Evolutionary conservation across 257 asterid species (phyloP).

Genomic region (Solanum pimpinellifolium): DNA sequence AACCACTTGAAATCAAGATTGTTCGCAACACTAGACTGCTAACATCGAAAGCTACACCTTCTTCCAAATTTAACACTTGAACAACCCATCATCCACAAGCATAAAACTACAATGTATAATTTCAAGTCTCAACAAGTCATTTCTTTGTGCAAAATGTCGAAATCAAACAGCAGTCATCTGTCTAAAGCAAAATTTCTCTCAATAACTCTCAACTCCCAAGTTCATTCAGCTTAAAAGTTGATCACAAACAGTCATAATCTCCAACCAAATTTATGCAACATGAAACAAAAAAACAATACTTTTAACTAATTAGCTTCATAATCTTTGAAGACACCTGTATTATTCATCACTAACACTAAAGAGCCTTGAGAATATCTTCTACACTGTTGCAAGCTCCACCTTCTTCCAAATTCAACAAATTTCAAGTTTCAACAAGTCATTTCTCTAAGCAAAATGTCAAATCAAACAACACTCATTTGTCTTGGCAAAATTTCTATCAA

Average conservation of each 20-base stretch:
- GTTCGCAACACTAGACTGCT: neutral
- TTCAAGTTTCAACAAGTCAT: neutral
- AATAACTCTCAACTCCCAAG: neutral
- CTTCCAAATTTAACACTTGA: neutral
- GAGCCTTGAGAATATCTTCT: slow-evolving; percentile 68
- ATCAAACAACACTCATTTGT: neutral
- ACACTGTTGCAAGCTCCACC: slow-evolving; percentile 75
- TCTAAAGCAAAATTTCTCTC: neutral
- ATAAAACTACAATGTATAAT: neutral
- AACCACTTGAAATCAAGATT: neutral
- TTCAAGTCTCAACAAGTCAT: neutral
- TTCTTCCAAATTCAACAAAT: slow-evolving; percentile 68
- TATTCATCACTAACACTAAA: slow-evolving; percentile 7
- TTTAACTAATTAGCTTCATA: neutral
- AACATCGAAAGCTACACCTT: neutral
- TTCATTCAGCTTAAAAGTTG: neutral
- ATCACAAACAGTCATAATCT: neutral
- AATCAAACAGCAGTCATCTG: neutral
- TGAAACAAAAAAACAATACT: neutral
- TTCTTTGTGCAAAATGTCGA: neutral
- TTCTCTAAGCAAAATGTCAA: neutral
- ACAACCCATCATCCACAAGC: neutral
- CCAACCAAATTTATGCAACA: neutral
- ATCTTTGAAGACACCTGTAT: neutral
- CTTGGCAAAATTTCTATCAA: neutral